Base-by-base conservation (phyloP, 257 asterid genomes). In the Craterostigma plantagineum region DNA sequence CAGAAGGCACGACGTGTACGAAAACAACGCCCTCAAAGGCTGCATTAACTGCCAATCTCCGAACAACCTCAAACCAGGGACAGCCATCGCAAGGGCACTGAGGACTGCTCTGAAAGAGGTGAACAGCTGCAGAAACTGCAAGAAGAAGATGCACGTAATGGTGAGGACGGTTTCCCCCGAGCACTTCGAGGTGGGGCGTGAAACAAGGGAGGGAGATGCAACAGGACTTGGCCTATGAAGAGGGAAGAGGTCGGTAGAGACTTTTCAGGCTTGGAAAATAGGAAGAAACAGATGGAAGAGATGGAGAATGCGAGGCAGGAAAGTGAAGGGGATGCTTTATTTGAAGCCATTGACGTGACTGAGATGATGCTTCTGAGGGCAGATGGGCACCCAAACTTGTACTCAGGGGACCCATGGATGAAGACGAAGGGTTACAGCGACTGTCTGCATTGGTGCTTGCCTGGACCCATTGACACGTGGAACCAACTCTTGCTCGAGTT, bases 401-500 rank as follows among this genome's bases (percentile, higher is more conserved):
- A 62, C 39, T 60, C 61, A 64, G 71, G 71, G 1, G 56, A 62
- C 13, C 16, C 13, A 37, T 67, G 77, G 72, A 60, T 51, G 63
- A 64, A 70, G 30, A 6, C 4, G 4, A 23, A 23, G 42, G 71
- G 69, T 3, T 61, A 56, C 38, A 70, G 52, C 15, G 76, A 72
- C 40, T 75, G 85, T 12, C 48, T 64, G 6, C 84, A 70, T 43
- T 75, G 84, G 79, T 75, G 84, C 47, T 11, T 70, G 13, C 79
- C 84, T 0, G 79, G 79, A 9, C 84, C 84, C 0, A 18, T 75
- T 8, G 79, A 75, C 46, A 51, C 69, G 0, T 75, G 84, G 84
- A 75, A 70, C 43, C 62, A 67, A 46, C 66, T 75, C 55, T 38
- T 75, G 54, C 51, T 72, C 14, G 69, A 72, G 49, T 9, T 55